A percentile compares a stretch with the other conserved stretches of the same genome.
phyloP scores from a whole-genome alignment of 805 yeast genomes.

The Ogataea polymorpha region DNA sequence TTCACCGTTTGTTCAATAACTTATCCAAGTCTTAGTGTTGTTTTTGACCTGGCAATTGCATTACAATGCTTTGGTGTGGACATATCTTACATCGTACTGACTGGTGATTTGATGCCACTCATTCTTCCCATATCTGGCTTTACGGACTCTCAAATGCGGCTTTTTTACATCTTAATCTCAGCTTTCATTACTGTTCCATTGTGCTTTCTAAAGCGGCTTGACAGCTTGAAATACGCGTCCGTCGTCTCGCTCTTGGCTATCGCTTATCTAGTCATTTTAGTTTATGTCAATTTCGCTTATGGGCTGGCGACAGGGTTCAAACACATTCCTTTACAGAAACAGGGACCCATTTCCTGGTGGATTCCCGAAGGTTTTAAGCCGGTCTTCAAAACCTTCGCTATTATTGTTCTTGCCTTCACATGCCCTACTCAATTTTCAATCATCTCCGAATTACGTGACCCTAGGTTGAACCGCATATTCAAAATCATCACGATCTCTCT shows the following conservation, averaged over 20 bases:
- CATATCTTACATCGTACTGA: constrained; percentile 64
- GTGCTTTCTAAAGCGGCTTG: constrained; percentile 58
- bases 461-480: constrained; percentile 45
- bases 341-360: constrained; percentile 42
- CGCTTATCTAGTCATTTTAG: constrained; percentile 55
- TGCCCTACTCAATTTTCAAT: constrained; percentile 81
- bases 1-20: constrained; percentile 69
- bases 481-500: constrained; percentile 48
- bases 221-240: constrained; percentile 67
- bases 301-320: constrained; percentile 27
- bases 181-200: constrained; percentile 58
- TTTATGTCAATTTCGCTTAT: constrained; percentile 46
- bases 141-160: constrained; percentile 30
- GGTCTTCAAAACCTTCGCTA: constrained; percentile 62
- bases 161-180: constrained; percentile 56
- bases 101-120: constrained; percentile 75
- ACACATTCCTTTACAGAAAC: constrained; percentile 42
- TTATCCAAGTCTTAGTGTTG: constrained; percentile 62
- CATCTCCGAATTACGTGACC: constrained; percentile 62
- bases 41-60: constrained; percentile 74
- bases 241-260: constrained; percentile 67
- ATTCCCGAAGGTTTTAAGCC: constrained; percentile 43
- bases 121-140: constrained; percentile 39
- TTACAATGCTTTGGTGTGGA: constrained; percentile 80
- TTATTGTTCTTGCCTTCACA: constrained; percentile 75